These are phyloP conservation scores for Aspergillus incahuasiensis DNA, from an alignment of 495 filamentous ascomycete genomes.

Conservation along the genomic window DNA sequence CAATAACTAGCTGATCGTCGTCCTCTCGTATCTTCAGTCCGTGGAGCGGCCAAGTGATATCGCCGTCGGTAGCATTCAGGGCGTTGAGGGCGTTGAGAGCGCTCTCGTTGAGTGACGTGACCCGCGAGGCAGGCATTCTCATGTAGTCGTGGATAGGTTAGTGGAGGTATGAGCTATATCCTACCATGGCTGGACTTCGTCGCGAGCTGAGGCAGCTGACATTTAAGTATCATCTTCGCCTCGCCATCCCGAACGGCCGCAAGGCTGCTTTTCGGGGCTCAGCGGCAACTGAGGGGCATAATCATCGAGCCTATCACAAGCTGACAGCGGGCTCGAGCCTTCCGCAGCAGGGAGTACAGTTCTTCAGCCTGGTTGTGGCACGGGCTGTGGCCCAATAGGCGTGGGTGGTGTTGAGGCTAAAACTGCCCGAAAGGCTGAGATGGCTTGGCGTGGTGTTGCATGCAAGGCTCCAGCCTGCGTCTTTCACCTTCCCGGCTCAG, in stretches of 20 bases:
- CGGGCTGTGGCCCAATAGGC: neutral
- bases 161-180: neutral
- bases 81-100: neutral
- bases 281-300: neutral
- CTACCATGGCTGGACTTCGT: neutral
- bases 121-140: neutral
- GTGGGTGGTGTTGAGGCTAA: neutral
- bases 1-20: constrained; percentile 2
- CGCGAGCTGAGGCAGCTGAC: neutral
- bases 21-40: neutral
- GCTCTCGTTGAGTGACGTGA: neutral
- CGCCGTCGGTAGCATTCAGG: neutral
- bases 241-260: neutral
- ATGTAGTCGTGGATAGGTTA: too few relatives aligned
- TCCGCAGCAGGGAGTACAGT: neutral
- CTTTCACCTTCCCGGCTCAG: neutral
- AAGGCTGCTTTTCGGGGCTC: neutral
- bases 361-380: neutral
- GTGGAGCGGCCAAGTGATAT: neutral
- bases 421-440: constrained; percentile 3
- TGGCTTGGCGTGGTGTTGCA: neutral
- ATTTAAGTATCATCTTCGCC: neutral
- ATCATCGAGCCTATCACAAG: neutral
- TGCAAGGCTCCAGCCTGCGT: constrained; percentile 1
- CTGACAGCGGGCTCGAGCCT: neutral